Conservation (phyloP, 345 rosid species). For the Eucalyptus grandis region DNA sequence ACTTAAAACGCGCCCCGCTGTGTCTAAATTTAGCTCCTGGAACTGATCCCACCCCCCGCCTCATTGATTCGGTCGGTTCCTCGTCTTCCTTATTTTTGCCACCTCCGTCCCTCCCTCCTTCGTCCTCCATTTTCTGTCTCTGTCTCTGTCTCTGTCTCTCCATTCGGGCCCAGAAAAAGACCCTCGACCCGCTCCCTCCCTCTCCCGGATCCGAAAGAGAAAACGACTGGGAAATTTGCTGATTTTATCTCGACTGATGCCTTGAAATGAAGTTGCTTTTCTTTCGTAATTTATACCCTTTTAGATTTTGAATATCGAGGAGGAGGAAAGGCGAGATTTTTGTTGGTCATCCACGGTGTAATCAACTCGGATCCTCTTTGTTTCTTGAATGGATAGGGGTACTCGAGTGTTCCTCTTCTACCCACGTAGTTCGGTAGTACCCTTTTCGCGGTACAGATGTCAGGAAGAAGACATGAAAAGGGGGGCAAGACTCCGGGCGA, state of each 20-base stretch:
- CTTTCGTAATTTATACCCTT: background rate
- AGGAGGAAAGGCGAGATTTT: background rate
- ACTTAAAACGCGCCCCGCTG: background rate
- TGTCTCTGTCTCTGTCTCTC: background rate
- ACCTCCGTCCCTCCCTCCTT: background rate
- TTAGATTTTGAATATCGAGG: background rate
- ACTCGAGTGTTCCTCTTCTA: background rate
- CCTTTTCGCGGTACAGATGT: background rate
- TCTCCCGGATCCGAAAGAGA: background rate
- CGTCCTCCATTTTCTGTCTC: background rate
- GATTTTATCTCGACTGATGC: background rate
- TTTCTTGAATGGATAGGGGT: background rate
- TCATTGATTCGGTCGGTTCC: background rate
- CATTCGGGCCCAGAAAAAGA: background rate
- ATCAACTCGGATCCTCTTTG: background rate
- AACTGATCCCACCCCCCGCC: background rate
- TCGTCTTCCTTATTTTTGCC: background rate
- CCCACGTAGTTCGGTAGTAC: background rate
- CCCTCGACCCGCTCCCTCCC: background rate
- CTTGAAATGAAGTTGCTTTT: background rate
- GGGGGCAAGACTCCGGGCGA: background rate
- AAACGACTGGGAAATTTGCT: background rate
- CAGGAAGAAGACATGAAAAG: background rate
- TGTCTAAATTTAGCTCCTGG: background rate
- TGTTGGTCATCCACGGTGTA: background rate